These are phyloP conservation scores for Candida adriatica DNA, from an alignment of 805 yeast genomes.

Conservation along the genomic window DNA sequence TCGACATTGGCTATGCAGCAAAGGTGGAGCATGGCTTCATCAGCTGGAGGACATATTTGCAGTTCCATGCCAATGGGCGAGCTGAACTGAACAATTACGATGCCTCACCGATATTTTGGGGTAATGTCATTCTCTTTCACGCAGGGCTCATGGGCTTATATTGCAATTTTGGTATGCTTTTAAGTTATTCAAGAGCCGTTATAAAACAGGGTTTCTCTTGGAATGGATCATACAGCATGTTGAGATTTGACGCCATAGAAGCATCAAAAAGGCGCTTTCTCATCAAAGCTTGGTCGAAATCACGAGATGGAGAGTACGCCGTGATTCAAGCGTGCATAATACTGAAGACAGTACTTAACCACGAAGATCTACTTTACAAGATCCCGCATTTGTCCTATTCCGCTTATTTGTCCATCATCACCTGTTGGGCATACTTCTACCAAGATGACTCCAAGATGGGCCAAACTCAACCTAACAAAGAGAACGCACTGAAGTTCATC, in stretches of 20 bases:
- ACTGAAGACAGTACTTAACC: conserved; percentile 20
- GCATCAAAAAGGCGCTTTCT: conserved; percentile 9
- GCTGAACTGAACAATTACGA: conserved; percentile 26
- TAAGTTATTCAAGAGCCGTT: conserved; percentile 10
- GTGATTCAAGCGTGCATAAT: conserved; percentile 25
- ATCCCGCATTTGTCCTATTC: conserved; percentile 23
- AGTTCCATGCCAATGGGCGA: conserved; percentile 7
- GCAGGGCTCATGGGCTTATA: conserved; percentile 24
- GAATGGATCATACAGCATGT: conserved; percentile 8
- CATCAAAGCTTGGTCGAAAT: conserved; percentile 22
- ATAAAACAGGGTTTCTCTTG: conserved; percentile 1
- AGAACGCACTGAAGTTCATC: conserved; percentile 5
- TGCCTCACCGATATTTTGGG: conserved; percentile 29
- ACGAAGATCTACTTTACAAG: conserved; percentile 18
- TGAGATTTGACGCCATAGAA: conserved; percentile 11
- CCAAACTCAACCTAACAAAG: conserved; percentile 1
- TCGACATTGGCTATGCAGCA: conserved; percentile 15
- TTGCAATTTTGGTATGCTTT: conserved; percentile 21
- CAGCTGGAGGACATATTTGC: conserved; percentile 31
- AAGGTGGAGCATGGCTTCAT: conserved; percentile 26
- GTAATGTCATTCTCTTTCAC: conserved; percentile 24
- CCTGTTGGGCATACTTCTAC: conserved; percentile 17
- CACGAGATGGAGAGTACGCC: conserved; percentile 23
- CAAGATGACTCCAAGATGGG: conserved; percentile 1
- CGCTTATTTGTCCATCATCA: conserved; percentile 12